A percentile compares a stretch with the other conserved stretches of the same genome.
These are phyloP conservation scores for Quercus phellos DNA, from an alignment of 331 rosid genomes.

Conservation along the genomic window DNA sequence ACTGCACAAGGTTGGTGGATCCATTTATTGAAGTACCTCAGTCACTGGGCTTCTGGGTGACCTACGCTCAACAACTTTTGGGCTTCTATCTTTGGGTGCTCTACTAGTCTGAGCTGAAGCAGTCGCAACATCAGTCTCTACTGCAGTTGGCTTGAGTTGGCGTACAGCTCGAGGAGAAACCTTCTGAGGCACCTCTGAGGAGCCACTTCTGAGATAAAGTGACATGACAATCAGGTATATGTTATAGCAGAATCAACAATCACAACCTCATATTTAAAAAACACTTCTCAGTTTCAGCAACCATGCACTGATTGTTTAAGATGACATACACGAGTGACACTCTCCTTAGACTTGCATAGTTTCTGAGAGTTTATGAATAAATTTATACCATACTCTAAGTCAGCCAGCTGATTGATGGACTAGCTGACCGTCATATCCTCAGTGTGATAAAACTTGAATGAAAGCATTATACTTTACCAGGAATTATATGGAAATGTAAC, in stretches of 20 bases:
- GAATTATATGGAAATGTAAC: background rate
- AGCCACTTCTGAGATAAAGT: conserved; percentile 51
- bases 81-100: conserved; percentile 73
- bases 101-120: conserved; percentile 48
- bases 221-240: conserved; percentile 4
- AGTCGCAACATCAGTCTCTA: conserved; percentile 52
- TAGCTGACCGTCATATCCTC: background rate
- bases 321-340: background rate
- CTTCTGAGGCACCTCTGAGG: conserved; percentile 70
- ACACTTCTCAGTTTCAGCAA: conserved; percentile 5
- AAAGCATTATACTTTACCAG: background rate
- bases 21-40: conserved; percentile 50
- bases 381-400: background rate
- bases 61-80: conserved; percentile 68
- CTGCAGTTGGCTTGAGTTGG: conserved; percentile 55
- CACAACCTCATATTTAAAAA: background rate
- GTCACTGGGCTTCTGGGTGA: conserved; percentile 80
- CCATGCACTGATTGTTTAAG: background rate
- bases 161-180: conserved; percentile 67
- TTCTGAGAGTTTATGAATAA: background rate
- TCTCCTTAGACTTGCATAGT: background rate
- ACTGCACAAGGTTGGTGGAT: background rate
- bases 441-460: background rate
- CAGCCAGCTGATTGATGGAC: background rate
- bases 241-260: background rate